Base-by-base conservation (phyloP, 2,329 filamentous ascomycete species). In the Ophiosphaerella korrae region DNA sequence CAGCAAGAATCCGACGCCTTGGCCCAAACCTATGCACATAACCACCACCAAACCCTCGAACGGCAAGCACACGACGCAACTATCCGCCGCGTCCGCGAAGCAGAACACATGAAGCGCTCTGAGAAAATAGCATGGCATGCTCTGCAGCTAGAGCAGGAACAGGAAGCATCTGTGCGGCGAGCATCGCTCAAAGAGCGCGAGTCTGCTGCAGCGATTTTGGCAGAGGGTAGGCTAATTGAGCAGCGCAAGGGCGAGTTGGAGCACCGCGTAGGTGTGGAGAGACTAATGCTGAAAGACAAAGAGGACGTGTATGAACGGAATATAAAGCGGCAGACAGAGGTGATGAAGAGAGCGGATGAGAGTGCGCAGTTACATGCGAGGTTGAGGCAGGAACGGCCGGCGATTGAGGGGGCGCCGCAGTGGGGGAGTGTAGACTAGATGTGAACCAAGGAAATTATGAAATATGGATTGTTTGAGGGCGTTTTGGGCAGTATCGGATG, bases 291-390 rank as follows among this genome's bases (percentile, higher is more conserved):
- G 9, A 62, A 61, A 57, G 68, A 71, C 40, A 73, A 71, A 52
- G 69, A 73, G 39, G 60, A 71, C 33, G 34, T 68, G 48, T 71
- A 64, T 52, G 63, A 71, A 41, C 52, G 63, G 50, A 72, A 73
- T 57, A 61, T 68, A 2, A 59, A 57, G 48, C 64, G 67, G 50
- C 69, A 72, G 56, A 63, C 63, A 54, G 55, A 60, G 48, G 38
- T 71, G 9, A 67, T 62, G 31, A 57, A 67, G 37, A 55, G 64
- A 45, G 45, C 66, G 50, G 66, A 68, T 57, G 63, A 69, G 54
- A 70, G 67, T 53, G 66, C 68, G 7, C 52, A 64, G 47, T 51
- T 70, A 42, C 67, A 71, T 61, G 66, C 67, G 12, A 58, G 49
- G 31, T 36, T 70, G 50, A 60, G 63, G 44, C 61, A 63, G 52